Percentiles rank a stretch among this genome's conserved stretches.
phyloP scores from a whole-genome alignment of 2,329 filamentous ascomycete genomes.

The Botrytis sinoallii region DNA sequence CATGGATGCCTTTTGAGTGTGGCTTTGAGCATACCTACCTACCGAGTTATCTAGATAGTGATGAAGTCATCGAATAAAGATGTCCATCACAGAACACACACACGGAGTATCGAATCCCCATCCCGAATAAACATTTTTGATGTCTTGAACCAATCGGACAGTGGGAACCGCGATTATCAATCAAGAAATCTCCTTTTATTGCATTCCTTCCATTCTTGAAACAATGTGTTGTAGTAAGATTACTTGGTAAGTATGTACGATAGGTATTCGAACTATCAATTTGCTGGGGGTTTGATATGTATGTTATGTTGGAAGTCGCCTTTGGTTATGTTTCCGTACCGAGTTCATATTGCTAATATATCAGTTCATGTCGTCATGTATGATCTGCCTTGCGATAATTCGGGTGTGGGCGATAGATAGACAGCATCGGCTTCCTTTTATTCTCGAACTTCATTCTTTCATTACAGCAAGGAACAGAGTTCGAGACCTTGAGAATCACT shows the following conservation, averaged over 20 bases:
- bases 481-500: neutral
- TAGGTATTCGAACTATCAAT: neutral
- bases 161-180: constrained; percentile 3
- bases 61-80: constrained; percentile 4
- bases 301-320: neutral
- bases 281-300: neutral
- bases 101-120: neutral
- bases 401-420: neutral
- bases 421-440: neutral
- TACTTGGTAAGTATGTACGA: neutral
- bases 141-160: neutral
- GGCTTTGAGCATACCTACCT: neutral
- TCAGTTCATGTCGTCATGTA: neutral
- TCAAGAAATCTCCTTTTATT: neutral
- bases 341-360: neutral
- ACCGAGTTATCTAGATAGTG: neutral
- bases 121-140: neutral
- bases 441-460: neutral
- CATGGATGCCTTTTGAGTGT: neutral
- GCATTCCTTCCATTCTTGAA: constrained; percentile 4
- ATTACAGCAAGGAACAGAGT: neutral
- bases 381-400: neutral
- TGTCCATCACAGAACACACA: neutral
- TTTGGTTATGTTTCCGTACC: neutral
- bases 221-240: neutral